These are phyloP conservation scores for Xerocomellus chrysenteron DNA, from an alignment of 768 basidiomycete species.

Conservation along the genomic window DNA sequence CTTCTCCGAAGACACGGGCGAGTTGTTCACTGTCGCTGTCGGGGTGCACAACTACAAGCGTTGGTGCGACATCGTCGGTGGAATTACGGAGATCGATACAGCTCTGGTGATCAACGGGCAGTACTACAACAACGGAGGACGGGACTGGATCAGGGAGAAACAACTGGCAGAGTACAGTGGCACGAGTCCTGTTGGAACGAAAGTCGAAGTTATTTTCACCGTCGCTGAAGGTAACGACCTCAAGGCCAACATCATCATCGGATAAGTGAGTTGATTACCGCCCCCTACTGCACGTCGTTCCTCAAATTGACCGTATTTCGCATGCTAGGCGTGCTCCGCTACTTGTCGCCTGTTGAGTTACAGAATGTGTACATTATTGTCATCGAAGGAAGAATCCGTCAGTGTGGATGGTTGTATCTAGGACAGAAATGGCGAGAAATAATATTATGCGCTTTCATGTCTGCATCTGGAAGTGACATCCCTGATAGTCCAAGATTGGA, in stretches of 20 bases:
- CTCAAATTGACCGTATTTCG: background rate
- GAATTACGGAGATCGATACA: constrained; percentile 28
- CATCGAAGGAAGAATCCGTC: background rate
- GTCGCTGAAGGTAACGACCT: constrained; percentile 8
- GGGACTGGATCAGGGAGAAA: background rate
- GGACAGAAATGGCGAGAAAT: too few species aligned
- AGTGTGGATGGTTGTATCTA: background rate
- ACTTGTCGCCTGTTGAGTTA: background rate
- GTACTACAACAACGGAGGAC: too few species aligned
- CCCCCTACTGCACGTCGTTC: background rate
- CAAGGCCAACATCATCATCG: constrained; percentile 2
- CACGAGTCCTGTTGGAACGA: constrained; percentile 8
- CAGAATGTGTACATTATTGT: background rate
- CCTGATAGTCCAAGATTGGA: too few species aligned
- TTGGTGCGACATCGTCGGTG: constrained; percentile 40
- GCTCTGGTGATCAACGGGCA: too few species aligned
- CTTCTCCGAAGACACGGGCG: constrained; percentile 25
- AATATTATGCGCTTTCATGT: too few species aligned
- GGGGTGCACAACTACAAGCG: constrained; percentile 41
- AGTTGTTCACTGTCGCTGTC: constrained; percentile 36
- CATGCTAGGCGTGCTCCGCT: background rate
- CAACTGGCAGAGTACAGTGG: constrained; percentile 4
- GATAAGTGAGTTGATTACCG: background rate
- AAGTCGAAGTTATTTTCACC: background rate
- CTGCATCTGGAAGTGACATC: too few species aligned